phyloP scores from a whole-genome alignment of 2,329 filamentous ascomycete genomes.

The Gyromitra esculenta region DNA sequence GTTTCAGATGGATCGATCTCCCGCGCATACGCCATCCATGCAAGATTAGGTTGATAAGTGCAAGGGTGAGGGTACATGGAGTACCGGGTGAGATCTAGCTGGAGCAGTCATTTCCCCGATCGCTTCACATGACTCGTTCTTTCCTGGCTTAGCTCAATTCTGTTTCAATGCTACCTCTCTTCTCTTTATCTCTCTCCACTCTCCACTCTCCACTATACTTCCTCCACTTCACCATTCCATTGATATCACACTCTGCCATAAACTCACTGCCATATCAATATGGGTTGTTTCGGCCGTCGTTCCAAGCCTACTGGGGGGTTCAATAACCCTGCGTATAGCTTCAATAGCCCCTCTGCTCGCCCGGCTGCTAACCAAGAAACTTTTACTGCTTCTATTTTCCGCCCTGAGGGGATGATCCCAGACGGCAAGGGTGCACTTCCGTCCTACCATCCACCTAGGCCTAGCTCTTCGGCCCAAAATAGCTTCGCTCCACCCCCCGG shows the following conservation, averaged over 20 bases:
- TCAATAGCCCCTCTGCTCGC: neutral
- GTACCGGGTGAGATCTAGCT: too few species aligned
- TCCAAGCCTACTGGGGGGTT: neutral
- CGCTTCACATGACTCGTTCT: neutral
- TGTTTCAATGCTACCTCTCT: neutral
- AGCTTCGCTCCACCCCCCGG: neutral
- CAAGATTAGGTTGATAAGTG: conserved; percentile 16
- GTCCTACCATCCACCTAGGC: neutral
- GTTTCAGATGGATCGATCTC: conserved; percentile 6
- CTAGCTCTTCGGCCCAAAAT: neutral
- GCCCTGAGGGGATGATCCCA: neutral
- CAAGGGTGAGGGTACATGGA: too few species aligned
- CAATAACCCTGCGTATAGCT: conserved; percentile 20
- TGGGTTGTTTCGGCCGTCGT: conserved; percentile 16
- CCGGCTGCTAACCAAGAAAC: neutral
- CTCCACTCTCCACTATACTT: neutral
- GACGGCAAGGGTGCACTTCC: conserved; percentile 36
- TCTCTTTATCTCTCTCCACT: neutral
- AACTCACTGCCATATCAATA: neutral
- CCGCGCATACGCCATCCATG: conserved; percentile 16
- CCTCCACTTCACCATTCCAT: neutral
- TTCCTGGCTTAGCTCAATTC: neutral
- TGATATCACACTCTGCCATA: neutral
- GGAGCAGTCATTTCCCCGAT: neutral
- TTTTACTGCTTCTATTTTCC: conserved; percentile 4